Evolutionary conservation across 768 basidiomycete genomes (phyloP).

Genomic region (Panellus pusillus): DNA sequence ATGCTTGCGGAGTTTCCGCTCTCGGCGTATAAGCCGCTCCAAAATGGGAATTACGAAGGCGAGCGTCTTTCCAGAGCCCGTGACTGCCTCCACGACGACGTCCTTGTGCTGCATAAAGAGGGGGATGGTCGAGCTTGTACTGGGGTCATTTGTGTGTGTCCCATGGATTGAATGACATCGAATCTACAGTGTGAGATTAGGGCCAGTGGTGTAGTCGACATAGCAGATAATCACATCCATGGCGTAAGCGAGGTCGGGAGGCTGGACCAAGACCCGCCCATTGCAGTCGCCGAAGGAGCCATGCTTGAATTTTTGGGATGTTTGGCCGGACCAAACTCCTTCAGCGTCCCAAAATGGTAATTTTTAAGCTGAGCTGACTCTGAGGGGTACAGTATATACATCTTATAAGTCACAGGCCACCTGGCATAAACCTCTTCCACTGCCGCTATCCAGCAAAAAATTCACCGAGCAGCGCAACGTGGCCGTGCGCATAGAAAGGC

Average conservation of each 20-base stretch:
- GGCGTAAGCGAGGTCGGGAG: slow-evolving; percentile 21
- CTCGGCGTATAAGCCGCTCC: slow-evolving; percentile 78
- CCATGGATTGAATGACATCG: slow-evolving; percentile 81
- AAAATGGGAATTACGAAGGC: slow-evolving; percentile 93
- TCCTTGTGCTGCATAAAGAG: slow-evolving; percentile 97
- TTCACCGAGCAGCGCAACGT: slow-evolving; percentile 12
- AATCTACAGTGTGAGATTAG: slow-evolving; percentile 44
- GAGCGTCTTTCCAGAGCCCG: slow-evolving; percentile 96
- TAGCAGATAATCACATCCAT: slow-evolving; percentile 13
- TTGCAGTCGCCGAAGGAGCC: slow-evolving; percentile 18
- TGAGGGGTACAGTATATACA: too few relatives aligned
- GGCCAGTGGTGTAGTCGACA: background rate
- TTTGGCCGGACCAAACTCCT: background rate
- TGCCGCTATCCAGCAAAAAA: background rate
- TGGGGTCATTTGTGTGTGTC: slow-evolving; percentile 90
- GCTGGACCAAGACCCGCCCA: slow-evolving; percentile 19
- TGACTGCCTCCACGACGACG: slow-evolving; percentile 98
- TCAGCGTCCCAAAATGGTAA: background rate
- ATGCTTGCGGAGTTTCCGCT: slow-evolving; percentile 64
- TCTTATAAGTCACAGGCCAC: too few relatives aligned
- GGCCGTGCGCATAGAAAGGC: slow-evolving; percentile 8
- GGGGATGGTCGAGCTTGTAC: slow-evolving; percentile 97
- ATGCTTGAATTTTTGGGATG: slow-evolving; percentile 2
- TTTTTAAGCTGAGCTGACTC: background rate
- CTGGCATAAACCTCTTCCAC: background rate